Evolutionary conservation across 495 filamentous ascomycete species (phyloP).

Genomic region (Darksidea phi): DNA sequence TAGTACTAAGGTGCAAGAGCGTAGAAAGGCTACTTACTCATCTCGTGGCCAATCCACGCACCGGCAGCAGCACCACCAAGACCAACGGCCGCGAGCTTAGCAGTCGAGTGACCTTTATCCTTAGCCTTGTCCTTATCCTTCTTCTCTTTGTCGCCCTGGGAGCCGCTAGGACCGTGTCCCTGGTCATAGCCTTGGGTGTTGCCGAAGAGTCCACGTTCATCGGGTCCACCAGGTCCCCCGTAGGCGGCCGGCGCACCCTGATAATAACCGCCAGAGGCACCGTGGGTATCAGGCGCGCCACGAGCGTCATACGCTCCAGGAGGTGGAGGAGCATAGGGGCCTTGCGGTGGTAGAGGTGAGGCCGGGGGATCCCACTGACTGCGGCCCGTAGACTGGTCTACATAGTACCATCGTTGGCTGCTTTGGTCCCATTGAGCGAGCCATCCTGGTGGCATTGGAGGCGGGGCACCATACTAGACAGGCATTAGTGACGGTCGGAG

Average conservation of each 20-base stretch:
- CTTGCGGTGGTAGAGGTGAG: constrained; percentile 3
- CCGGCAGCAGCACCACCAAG: constrained; percentile 24
- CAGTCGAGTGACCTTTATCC: constrained; percentile 20
- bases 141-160: not conserved
- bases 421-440: constrained; percentile 31
- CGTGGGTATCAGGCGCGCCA: not conserved
- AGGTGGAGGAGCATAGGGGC: constrained; percentile 21
- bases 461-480: constrained; percentile 19
- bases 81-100: constrained; percentile 17
- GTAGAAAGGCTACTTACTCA: constrained; percentile 8
- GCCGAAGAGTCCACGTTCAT: constrained; percentile 19
- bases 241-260: not conserved
- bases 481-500: not conserved
- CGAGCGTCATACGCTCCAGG: not conserved
- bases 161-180: not conserved
- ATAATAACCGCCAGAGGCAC: not conserved
- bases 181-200: constrained; percentile 8
- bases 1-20: not conserved
- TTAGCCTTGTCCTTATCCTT: constrained; percentile 20
- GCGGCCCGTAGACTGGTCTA: constrained; percentile 37
- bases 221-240: constrained; percentile 5
- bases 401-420: constrained; percentile 37
- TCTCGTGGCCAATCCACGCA: constrained; percentile 17
- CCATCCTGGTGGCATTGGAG: constrained; percentile 36
- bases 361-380: constrained; percentile 37